Evolutionary conservation across 129 eudicot species (phyloP), one percentile per base, ranked within the genome.

Genomic region (Mikania micrantha): DNA sequence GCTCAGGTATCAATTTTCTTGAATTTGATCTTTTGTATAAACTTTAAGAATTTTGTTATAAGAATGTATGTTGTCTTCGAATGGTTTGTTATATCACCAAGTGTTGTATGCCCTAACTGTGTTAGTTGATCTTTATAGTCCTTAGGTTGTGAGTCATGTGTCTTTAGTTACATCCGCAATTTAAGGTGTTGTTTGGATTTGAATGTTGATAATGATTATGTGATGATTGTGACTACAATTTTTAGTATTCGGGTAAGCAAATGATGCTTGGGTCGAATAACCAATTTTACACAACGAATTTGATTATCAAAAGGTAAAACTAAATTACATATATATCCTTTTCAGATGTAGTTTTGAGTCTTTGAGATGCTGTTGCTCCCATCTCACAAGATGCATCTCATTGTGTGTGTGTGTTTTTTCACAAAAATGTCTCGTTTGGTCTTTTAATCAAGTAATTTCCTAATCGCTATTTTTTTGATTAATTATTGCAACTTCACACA

Each of bases 1-100:
- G 96, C 98, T 79, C 98, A 91, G 95, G 98, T 91, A 78, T 48
- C 6, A 12, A 3, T 64, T 38, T 65, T 7, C 1, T 28, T 8
- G 45, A 57, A 28, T 27, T 17, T n/a, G 2, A 13, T 17, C 10
- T 17, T 60, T 34, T 61, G 20, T 8, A 20, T 7, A 7, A 3
- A 38, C 21, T 22, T 63, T 21, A 16, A n/a, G 5, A 10, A n/a
- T 66, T 16, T 9, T 45, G 60, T 47, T 66, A 66, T 66, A 10
- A 22, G 58, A 52, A 21, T 52, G 31, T 10, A 3, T 52, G 15
- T 3, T 3, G 7, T 22, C 29, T 52, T 52, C 3, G 8, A 52
- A 10, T 24, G 2, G 31, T 24, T 0, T 52, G 24, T 52, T 21
- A 10, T 21, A 22, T 20, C 59, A 52, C 31, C n/a, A 21, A 20